Evolutionary conservation across 2,329 filamentous ascomycete genomes (phyloP), one percentile per base, ranked within the genome.

Genomic region (Phaeophleospora eucalypticola): DNA sequence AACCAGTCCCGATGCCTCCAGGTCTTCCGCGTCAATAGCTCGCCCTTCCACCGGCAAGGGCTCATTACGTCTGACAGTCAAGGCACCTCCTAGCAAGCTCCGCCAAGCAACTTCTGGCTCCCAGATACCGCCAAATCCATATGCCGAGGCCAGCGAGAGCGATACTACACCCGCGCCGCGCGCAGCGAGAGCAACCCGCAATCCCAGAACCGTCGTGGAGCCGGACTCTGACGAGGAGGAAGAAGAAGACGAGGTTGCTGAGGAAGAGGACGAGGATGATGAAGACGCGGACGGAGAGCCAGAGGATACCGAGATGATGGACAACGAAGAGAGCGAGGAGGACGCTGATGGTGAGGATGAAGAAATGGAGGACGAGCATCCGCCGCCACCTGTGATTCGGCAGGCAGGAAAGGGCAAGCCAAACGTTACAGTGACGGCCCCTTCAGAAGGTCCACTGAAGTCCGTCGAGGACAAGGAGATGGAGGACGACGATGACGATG

Each of bases 401-500:
- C 57, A 61, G 37, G 40, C 43, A n/a, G 39, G 17, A 7, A 38
- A 45, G 3, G 52, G 51, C n/a, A 57, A 58, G 18, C 37, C 37
- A 35, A 64, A 63, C 12, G 56, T 66, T 21, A 58, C 54, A 15
- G 62, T 66, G 38, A 56, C 59, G 4, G 60, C 60, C 21, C 62
- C 64, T 2, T 41, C 51, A 1, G 47, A 49, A 38, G 57, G 57
- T 14, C 51, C 60, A 2, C 58, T 68, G 32, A 72, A 74, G 43
- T 62, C 67, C 3, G 72, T 76, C n/a, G 74, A 76, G 53, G 68
- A 66, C 32, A 75, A 75, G 52, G 75, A 79, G 49, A 64, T 77
- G 60, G 71, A 76, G 15, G 72, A 74, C 38, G 75, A 70, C 3
- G 74, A 77, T 41, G 72, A 74, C 40, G 24, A 29, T 12, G 71